Base-by-base conservation (phyloP, 1,284 basidiomycete genomes). In the Apiotrichum gamsii region DNA sequence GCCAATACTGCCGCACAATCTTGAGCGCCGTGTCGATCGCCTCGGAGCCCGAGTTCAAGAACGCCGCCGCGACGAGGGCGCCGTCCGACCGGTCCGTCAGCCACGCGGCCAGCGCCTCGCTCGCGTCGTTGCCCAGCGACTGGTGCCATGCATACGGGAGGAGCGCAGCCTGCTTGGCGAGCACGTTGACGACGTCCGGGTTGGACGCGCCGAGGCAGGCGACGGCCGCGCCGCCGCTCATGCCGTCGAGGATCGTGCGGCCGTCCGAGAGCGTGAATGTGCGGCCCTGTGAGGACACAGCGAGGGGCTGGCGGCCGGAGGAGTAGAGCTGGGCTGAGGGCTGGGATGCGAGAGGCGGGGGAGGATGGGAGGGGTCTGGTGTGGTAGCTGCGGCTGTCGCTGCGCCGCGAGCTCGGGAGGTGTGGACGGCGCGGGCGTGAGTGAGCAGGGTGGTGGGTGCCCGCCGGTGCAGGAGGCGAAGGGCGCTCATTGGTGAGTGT, bases 211-310 rank as follows among this genome's bases (percentile, higher is more conserved):
- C 89, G 32, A 91, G 67, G 63, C 84, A 88, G 6, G 81, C 70
- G 31, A 91, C 88, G 11, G 89, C 87, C 13, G 87, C 87, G 24
- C 88, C 88, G 37, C 88, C 89, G 21, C 52, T 54, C 25, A 57
- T 45, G 39, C 54, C 61, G 44, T 65, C 62, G 28, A 65, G 53
- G n/a, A 65, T 43, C 11, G 33, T 32, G n/a, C 37, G 39, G 13
- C 62, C 62, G 33, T 52, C 38, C 3, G 39, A 29, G 23, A 65
- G 58, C 30, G 51, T 57, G 51, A 53, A 60, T 24, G 46, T 35
- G 14, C 60, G 30, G n/a, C 58, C 60, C 0, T 42, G 32, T 16
- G 41, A 49, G 11, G 46, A 48, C n/a, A 39, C 23, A 6, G 52
- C 58, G 28, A 50, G 21, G 25, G 38, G 25, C 31, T 32, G 39